Percentiles rank a stretch among this genome's conserved stretches.
phyloP scores from a whole-genome alignment of 805 yeast genomes.

The Yamadazyma insecticola region DNA sequence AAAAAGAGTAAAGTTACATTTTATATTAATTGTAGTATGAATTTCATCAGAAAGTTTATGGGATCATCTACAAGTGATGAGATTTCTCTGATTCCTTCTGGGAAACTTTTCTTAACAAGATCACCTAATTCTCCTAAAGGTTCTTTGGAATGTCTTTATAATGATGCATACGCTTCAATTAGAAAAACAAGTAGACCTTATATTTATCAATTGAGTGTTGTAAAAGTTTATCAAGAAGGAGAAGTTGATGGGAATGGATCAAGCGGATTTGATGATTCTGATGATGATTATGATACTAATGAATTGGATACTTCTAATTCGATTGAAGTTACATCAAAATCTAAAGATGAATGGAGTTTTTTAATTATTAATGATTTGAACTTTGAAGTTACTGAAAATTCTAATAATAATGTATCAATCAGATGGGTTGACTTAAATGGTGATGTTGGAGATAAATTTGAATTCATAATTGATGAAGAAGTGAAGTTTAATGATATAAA shows the following conservation, averaged over 20 bases:
- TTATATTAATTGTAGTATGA: no score
- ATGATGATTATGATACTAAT: slow-evolving; percentile 20
- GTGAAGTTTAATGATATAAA: slow-evolving; percentile 55
- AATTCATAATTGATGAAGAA: slow-evolving; percentile 65
- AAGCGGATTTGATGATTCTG: slow-evolving; percentile 39
- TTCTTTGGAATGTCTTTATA: slow-evolving; percentile 74
- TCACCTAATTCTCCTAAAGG: slow-evolving; percentile 83
- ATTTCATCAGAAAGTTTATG: slow-evolving; percentile 63
- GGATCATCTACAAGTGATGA: slow-evolving; percentile 55
- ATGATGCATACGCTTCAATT: slow-evolving; percentile 72
- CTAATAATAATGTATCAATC: slow-evolving; percentile 52
- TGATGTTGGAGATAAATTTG: slow-evolving; percentile 81
- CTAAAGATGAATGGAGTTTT: slow-evolving; percentile 67
- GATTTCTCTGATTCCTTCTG: slow-evolving; percentile 67
- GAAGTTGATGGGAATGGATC: slow-evolving; percentile 41
- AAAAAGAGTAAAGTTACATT: not conserved
- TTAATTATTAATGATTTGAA: slow-evolving; percentile 57
- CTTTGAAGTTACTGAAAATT: slow-evolving; percentile 47
- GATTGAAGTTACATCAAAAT: slow-evolving; percentile 18
- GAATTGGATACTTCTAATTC: slow-evolving; percentile 19
- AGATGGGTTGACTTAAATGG: slow-evolving; percentile 83
- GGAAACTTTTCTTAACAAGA: slow-evolving; percentile 70
- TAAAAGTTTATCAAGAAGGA: slow-evolving; percentile 65
- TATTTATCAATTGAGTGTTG: slow-evolving; percentile 66
- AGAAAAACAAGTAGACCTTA: slow-evolving; percentile 62